Evolutionary conservation across 805 yeast species (phyloP), one percentile per base, ranked within the genome.

Genomic region (Saccharomycopsis microspora): DNA sequence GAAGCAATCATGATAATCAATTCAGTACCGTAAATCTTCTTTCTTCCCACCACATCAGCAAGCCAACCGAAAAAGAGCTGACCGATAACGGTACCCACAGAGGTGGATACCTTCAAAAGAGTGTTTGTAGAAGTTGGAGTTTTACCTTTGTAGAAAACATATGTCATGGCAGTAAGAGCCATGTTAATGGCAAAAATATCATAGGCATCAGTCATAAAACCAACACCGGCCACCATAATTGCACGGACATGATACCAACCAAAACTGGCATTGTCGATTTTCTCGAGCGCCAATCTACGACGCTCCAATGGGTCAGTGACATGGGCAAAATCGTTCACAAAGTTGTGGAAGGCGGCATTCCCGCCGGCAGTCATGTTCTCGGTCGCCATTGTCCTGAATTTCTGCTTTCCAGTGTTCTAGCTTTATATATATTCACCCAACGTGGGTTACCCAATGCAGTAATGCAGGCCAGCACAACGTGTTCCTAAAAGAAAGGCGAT

Each of bases 1-100:
- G 93, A 88, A 56, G 70, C 61, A 57, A 88, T 86, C 80, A 88
- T 86, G 55, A 87, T 69, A 56, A 88, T 84, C 65, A 87, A 75
- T 68, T 87, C 96, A 52, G 74, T 60, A 70, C 96, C 96, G 65
- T 88, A 87, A 61, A 87, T 78, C 61, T 75, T 79, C 68, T 88
- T 87, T 71, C 96, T 80, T 57, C 96, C 96, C 51, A 82, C 69
- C 32, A 68, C 63, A 71, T 87, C 96, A 53, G 90, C 95, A 55
- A 82, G 57, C 60, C 75, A 70, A 68, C 96, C 96, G 59, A 87
- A 88, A 51, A 83, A 78, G 44, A 87, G 61, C 69, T 88, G 96
- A 60, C 96, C 96, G 60, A 88, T 75, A 55, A 87, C 95, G 40
- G 96, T 87, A 69, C 96, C 96, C 48, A 86, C 95, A 44, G 95